Evolutionary conservation across 768 basidiomycete species (phyloP).

Genomic region (Cystofilobasidium bisporidii): DNA sequence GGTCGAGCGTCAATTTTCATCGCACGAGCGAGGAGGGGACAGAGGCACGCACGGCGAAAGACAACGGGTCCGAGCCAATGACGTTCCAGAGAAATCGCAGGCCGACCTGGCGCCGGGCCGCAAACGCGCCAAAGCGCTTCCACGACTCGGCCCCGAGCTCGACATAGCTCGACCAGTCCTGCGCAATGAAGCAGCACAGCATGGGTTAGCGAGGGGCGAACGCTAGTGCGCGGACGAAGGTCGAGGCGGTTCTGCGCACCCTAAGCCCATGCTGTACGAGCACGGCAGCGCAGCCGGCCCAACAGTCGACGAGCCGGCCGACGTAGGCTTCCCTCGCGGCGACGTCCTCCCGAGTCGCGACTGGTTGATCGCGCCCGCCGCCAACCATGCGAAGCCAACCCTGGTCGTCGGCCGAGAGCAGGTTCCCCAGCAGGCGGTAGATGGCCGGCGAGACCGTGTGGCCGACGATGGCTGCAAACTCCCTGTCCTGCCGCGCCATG

Average conservation of each 20-base stretch:
- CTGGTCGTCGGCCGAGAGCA: conserved; percentile 36
- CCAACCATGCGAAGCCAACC: conserved; percentile 51
- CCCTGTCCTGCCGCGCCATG: not conserved
- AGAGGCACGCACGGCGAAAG: conserved; percentile 10
- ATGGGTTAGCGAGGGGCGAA: too few relatives aligned
- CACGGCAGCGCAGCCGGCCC: conserved; percentile 61
- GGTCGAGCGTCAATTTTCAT: too few relatives aligned
- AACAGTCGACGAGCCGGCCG: conserved; percentile 58
- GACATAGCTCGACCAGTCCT: conserved; percentile 59
- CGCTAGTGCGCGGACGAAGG: too few relatives aligned
- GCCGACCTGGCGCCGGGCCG: conserved; percentile 52
- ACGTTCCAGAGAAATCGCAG: conserved; percentile 50
- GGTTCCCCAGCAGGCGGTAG: conserved; percentile 50
- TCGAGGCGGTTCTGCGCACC: conserved; percentile 35
- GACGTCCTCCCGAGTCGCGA: conserved; percentile 47
- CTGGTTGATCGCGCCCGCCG: conserved; percentile 54
- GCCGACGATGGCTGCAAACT: conserved; percentile 13
- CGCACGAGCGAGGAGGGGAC: too few relatives aligned
- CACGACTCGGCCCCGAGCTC: conserved; percentile 49
- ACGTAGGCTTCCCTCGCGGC: conserved; percentile 40
- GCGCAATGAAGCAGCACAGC: too few relatives aligned
- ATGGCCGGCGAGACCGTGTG: conserved; percentile 47
- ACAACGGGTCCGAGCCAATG: conserved; percentile 27
- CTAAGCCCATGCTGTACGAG: conserved; percentile 48
- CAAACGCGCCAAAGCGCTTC: conserved; percentile 49